Conservation (phyloP, 805 yeast genomes). For the Metschnikowia chrysomelidarum region DNA sequence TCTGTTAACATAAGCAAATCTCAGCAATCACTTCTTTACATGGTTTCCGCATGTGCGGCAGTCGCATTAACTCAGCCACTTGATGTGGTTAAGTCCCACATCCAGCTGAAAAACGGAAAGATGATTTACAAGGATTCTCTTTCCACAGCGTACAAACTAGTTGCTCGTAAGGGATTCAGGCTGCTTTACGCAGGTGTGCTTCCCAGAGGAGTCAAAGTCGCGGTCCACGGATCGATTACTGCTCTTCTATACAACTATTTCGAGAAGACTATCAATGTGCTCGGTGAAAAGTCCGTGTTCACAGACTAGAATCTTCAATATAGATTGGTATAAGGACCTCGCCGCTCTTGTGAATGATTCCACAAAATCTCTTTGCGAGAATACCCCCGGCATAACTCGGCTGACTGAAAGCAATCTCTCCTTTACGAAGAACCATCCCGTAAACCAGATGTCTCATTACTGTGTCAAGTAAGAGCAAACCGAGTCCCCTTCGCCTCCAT, state of each 20-base stretch:
- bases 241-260: conserved; percentile 60
- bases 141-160: conserved; percentile 28
- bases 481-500: conserved; percentile 53
- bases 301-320: conserved; percentile 25
- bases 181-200: conserved; percentile 37
- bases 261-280: conserved; percentile 30
- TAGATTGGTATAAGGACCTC: conserved; percentile 51
- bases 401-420: conserved; percentile 66
- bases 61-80: conserved; percentile 82
- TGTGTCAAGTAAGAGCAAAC: conserved; percentile 40
- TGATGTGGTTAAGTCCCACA: conserved; percentile 81
- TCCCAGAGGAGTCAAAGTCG: conserved; percentile 69
- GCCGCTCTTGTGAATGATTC: conserved; percentile 53
- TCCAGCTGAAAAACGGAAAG: conserved; percentile 75
- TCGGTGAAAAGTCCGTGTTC: conserved; percentile 19
- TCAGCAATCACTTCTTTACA: conserved; percentile 51
- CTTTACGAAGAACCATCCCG: conserved; percentile 44
- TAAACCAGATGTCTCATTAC: conserved; percentile 46
- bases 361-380: conserved; percentile 55
- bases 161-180: conserved; percentile 30
- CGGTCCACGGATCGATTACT: conserved; percentile 69
- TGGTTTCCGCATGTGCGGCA: conserved; percentile 66
- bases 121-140: conserved; percentile 58
- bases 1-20: conserved; percentile 41
- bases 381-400: conserved; percentile 65